Base-by-base conservation (phyloP, 441 rosid genomes). In the Mallotus repandus region DNA sequence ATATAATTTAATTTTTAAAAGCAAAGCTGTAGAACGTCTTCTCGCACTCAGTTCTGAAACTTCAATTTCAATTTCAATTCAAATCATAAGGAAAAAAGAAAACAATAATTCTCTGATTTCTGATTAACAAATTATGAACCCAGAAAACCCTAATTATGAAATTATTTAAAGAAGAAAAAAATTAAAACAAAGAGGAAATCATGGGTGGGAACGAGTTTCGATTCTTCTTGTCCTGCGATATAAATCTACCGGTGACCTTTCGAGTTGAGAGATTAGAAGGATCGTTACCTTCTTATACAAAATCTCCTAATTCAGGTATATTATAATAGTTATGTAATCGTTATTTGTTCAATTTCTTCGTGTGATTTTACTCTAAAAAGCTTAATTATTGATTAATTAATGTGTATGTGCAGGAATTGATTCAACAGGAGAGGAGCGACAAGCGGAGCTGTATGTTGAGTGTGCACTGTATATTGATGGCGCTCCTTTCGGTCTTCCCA, bases 131-230 rank as follows among this genome's bases (percentile, higher is more conserved):
- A 3, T 43, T 9, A 8, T 9, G 7, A 43, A 29, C 32, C 32
- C 32, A 29, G 32, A 29, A 29, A 29, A 29, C 32, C 32, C 32
- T 43, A 9, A 43, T 43, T 1, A 43, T 43, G 46, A 29, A 29
- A 43, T 43, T 43, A 43, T 6, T 43, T 43, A 43, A 9, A 6
- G 9, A 43, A 43, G 46, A 43, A 5, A 43, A 43, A 43, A 29
- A 29, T 29, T 29, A 29, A 29, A 29, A 29, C 32, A 6, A 43
- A 43, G 10, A 43, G 49, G 29, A 19, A 66, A 69, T 53, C 54
- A 93, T 93, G 98, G 86, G 83, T 29, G 84, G 91, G 52, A 93
- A 87, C 88, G 99, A 93, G 84, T 93, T 93, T 76, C 93, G 98
- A 3, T 93, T 93, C 89, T 93, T 93, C 87, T 78, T 96, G 70